These are phyloP conservation scores for Dalechampia spathulata DNA, from an alignment of 441 rosid genomes.

Conservation along the genomic window DNA sequence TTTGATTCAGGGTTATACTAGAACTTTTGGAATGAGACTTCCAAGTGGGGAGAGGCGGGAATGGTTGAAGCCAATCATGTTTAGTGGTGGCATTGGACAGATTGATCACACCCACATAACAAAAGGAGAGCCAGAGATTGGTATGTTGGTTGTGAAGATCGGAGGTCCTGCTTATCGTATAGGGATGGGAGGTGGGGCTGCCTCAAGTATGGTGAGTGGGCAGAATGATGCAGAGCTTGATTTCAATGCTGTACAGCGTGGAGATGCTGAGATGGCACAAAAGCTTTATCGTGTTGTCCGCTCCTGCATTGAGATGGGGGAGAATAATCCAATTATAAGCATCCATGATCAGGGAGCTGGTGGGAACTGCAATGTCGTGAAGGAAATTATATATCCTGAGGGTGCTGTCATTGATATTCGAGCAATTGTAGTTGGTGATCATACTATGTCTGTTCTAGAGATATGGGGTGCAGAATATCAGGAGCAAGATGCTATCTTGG, in stretches of 20 bases:
- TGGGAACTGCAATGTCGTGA: slow-evolving; percentile 94
- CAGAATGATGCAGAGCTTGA: slow-evolving; percentile 95
- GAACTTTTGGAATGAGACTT: slow-evolving; percentile 94
- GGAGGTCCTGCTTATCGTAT: slow-evolving; percentile 98
- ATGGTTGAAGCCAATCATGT: slow-evolving; percentile 99
- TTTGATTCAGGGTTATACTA: slow-evolving; percentile 78
- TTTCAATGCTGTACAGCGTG: slow-evolving; percentile 96
- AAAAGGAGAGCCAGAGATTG: slow-evolving; percentile 82
- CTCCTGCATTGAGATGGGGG: slow-evolving; percentile 91
- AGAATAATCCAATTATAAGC: slow-evolving; percentile 83
- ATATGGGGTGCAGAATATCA: slow-evolving; percentile 99
- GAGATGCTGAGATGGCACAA: slow-evolving; percentile 98
- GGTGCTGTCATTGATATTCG: slow-evolving; percentile 89
- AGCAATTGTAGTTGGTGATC: slow-evolving; percentile 85
- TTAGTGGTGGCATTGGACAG: slow-evolving; percentile 90
- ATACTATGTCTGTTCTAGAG: slow-evolving; percentile 92
- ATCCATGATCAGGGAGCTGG: slow-evolving; percentile 99
- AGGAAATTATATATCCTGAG: slow-evolving; percentile 87
- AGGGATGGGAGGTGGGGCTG: slow-evolving; percentile 99
- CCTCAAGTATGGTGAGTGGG: slow-evolving; percentile 97
- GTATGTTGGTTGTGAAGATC: slow-evolving; percentile 92
- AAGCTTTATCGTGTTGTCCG: slow-evolving; percentile 88
- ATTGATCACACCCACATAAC: slow-evolving; percentile 81
- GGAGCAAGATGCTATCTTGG: slow-evolving; percentile 96
- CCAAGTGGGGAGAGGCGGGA: slow-evolving; percentile 90